A percentile compares a stretch with the other conserved stretches of the same genome.
Conservation (phyloP, 495 filamentous ascomycete species). For the Penicillium soppii region DNA sequence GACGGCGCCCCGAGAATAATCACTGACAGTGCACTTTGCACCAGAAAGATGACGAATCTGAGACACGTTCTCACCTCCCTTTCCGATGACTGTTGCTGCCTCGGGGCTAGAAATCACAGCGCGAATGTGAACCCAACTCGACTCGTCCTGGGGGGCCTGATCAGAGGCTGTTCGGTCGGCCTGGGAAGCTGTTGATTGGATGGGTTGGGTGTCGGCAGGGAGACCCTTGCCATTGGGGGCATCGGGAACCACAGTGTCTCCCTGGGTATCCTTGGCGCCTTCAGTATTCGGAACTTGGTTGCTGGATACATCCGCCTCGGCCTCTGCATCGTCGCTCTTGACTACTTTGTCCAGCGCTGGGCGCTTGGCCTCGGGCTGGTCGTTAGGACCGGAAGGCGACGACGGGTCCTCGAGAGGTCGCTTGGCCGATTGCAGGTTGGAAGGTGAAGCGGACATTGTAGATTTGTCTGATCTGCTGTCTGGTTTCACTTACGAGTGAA, state of each 20-base stretch:
- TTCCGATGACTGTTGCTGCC: constrained; percentile 96
- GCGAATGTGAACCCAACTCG: constrained; percentile 92
- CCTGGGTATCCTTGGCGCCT: constrained; percentile 50
- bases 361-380: constrained; percentile 96
- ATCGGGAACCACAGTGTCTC: constrained; percentile 73
- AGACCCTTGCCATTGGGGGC: constrained; percentile 55
- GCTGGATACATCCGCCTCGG: constrained; percentile 56
- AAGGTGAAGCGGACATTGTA: constrained; percentile 65
- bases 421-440: constrained; percentile 70
- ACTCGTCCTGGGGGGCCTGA: constrained; percentile 74
- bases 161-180: constrained; percentile 52
- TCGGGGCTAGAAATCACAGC: constrained; percentile 95
- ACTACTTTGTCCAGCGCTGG: constrained; percentile 91
- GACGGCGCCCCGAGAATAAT: constrained; percentile 93
- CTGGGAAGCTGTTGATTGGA: constrained; percentile 61
- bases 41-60: constrained; percentile 87
- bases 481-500: constrained; percentile 43
- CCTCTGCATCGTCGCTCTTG: constrained; percentile 54
- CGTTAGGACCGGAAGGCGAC: constrained; percentile 83
- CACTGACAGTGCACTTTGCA: constrained; percentile 97
- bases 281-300: constrained; percentile 32
- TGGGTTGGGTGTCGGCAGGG: constrained; percentile 55
- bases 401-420: constrained; percentile 96
- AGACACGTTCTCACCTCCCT: constrained; percentile 97
- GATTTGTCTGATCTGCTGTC: constrained; percentile 29